Base-by-base conservation (phyloP, 176 grass and related monocot genomes). In the Juncus effusus region DNA sequence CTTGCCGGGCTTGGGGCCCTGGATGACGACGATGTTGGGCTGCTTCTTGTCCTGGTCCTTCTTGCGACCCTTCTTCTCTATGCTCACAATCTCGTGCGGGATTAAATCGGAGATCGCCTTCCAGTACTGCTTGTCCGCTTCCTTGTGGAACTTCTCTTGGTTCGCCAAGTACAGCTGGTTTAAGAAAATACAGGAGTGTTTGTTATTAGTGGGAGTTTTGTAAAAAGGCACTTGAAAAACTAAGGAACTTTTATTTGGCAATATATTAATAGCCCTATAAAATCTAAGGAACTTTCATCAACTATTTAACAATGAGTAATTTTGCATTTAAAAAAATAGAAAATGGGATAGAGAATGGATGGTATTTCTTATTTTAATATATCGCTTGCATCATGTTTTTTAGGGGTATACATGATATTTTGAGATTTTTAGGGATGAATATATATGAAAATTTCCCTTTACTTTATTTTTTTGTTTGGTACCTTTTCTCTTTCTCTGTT, bases 401-500 rank as follows among this genome's bases (percentile, higher is more conserved):
- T 47, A 47, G 44, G 44, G 44, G 9, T 47, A 47, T 47, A 9
- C 44, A 47, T 47, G 4, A 47, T 47, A 47, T 47, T 47, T 47
- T 47, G 44, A 47, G 44, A 47, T 47, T 47, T 47, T 47, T 9
- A 47, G 44, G 44, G 44, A 6, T 28, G 19, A 28, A 28, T 47
- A 47, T 45, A 45, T 9, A 9, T 9, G 44, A 47, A 12, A 56
- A 28, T 28, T 28, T 28, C 13, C 7, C 14, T 14, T 5, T 42
- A 52, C 38, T 69, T 56, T 39, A 68, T 35, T 8, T 56, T 55
- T 7, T 53, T 44, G 35, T 59, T 53, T 44, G 35, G 40, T 82
- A 84, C 88, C 84, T 91, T 91, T 68, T 91, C 88, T 60, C 70
- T 78, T 45, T 84, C 84, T 64, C 84, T 82, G 71, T 91, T 91